Percentiles rank a stretch among this genome's conserved stretches.
Conservation (phyloP, 768 basidiomycete species). For the Tephrocybe rancida region DNA sequence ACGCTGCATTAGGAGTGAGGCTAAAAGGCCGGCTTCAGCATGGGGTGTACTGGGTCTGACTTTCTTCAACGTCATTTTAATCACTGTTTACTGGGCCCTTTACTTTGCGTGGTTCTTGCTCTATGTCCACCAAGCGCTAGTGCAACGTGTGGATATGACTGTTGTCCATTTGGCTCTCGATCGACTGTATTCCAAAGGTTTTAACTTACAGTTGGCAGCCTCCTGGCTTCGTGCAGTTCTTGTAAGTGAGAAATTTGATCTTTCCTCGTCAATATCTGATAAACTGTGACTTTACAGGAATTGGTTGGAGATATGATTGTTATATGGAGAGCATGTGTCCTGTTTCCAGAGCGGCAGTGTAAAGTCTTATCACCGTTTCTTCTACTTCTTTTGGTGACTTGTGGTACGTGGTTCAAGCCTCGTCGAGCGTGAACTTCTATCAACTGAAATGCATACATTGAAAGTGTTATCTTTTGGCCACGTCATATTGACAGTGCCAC, state of each 20-base stretch:
- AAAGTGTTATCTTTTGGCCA: background rate
- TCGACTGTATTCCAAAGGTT: background rate
- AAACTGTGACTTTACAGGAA: background rate
- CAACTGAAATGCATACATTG: too few relatives aligned
- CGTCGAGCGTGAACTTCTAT: background rate
- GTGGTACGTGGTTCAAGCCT: background rate
- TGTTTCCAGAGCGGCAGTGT: background rate
- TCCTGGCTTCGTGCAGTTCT: background rate
- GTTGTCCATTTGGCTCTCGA: background rate
- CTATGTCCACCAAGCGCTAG: background rate
- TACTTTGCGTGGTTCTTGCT: background rate
- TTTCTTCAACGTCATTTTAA: background rate
- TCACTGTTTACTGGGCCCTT: background rate
- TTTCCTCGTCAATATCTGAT: too few relatives aligned
- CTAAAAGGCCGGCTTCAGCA: background rate
- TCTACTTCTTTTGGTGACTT: background rate
- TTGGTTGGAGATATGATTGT: background rate
- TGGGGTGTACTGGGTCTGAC: background rate
- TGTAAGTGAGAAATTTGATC: background rate
- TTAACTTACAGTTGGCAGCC: background rate
- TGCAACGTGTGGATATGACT: background rate
- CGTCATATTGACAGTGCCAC: background rate
- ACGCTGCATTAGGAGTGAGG: background rate
- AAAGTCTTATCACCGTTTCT: background rate
- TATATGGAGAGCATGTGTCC: background rate